Evolutionary conservation across 352 stramenopile species (phyloP), one percentile per base, ranked within the genome.

Genomic region (Pseudoperonospora humuli): DNA sequence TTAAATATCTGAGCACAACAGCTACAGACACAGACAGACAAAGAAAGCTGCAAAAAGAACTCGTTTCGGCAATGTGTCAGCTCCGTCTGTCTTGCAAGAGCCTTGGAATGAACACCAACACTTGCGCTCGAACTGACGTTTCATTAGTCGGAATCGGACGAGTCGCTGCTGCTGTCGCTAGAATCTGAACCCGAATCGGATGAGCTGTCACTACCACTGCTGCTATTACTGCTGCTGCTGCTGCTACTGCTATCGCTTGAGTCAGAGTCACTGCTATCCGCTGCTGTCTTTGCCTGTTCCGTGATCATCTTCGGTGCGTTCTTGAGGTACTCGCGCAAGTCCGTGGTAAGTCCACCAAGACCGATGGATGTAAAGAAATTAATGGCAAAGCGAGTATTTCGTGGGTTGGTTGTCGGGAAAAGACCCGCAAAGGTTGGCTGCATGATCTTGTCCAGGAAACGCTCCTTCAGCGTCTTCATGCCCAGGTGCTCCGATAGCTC

Each of bases 301-400:
- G 90, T 93, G 62, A 97, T 96, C 32, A 97, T 70, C 58, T 96
- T 97, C 2, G 94, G 93, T 18, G 93, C 91, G 57, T 97, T 97
- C 77, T 98, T 98, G 10, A 99, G 68, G 65, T 96, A 96, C 52
- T 97, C 86, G 24, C 96, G 85, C 43, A 99, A 75, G 10, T 89
- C 88, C 38, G 97, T 96, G 4, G 97, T 99, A 15, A 99, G 75
- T 1, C 94, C 95, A 20, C 96, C 97, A 13, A 99, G 75, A 55
- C 96, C 96, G 45, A 99, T 99, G 6, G 83, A 96, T 26, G 97
- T 99, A 74, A 98, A 99, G 63, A 99, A 99, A 53, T 99, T 99
- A 76, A 99, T 99, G 3, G 96, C 95, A 54, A 99, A 99, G 14
- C 96, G 89, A 41, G 95, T 98, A 65, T 98, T 97, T 32, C 95